Percentiles rank a stretch among this genome's conserved stretches.
Evolutionary conservation across 1,284 basidiomycete genomes (phyloP).

Genomic region (Sporisorium scitamineum): DNA sequence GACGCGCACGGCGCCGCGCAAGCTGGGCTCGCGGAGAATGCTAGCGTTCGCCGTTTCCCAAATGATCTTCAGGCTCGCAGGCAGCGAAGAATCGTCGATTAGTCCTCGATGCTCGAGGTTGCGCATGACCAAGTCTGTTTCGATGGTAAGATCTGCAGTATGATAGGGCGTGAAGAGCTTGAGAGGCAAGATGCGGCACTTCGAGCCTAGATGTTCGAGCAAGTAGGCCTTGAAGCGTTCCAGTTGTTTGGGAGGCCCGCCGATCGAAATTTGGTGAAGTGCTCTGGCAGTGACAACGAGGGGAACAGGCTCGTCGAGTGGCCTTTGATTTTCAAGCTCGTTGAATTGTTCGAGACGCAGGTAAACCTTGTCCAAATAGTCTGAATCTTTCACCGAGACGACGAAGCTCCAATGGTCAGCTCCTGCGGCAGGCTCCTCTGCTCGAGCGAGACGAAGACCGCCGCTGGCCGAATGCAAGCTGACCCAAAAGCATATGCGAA

Average conservation of each 20-base stretch:
- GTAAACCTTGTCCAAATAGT: conserved; percentile 11
- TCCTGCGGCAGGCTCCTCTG: not conserved
- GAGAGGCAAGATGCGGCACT: conserved; percentile 13
- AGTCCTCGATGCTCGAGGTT: conserved; percentile 33
- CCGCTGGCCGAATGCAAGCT: conserved; percentile 34
- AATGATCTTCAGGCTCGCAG: conserved; percentile 18
- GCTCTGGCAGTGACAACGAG: conserved; percentile 34
- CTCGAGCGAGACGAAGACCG: conserved; percentile 14
- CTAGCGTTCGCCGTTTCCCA: conserved; percentile 30
- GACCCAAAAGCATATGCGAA: conserved; percentile 47
- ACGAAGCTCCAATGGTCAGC: conserved; percentile 35
- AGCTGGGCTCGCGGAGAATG: conserved; percentile 7
- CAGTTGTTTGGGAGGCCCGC: conserved; percentile 25
- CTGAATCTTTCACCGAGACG: conserved; percentile 16
- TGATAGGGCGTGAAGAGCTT: conserved; percentile 49
- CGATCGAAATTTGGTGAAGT: conserved; percentile 27
- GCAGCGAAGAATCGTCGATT: conserved; percentile 4
- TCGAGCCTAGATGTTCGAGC: not conserved
- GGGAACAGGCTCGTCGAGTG: conserved; percentile 11
- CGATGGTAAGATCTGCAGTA: conserved; percentile 14
- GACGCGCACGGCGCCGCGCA: conserved; percentile 5
- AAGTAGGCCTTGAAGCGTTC: conserved; percentile 21
- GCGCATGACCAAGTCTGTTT: conserved; percentile 16
- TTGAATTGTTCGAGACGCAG: conserved; percentile 18
- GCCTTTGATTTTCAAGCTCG: conserved; percentile 14